Evolutionary conservation across 768 basidiomycete genomes (phyloP).

Genomic region (Lepiota subincarnata): DNA sequence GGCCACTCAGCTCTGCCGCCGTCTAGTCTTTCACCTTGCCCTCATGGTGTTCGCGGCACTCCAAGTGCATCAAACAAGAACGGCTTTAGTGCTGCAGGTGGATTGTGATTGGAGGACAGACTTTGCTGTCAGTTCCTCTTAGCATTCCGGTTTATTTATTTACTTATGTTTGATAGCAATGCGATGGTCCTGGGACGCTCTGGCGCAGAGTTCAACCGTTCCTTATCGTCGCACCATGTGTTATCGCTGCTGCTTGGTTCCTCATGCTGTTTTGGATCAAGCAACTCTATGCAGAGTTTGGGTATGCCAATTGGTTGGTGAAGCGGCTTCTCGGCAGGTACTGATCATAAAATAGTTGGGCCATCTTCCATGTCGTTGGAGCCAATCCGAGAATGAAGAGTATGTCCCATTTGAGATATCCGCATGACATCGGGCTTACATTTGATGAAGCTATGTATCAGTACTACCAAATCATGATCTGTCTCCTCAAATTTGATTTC

Average conservation of each 20-base stretch:
- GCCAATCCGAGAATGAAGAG: constrained; percentile 84
- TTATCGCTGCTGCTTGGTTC: constrained; percentile 66
- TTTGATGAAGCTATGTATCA: constrained; percentile 72
- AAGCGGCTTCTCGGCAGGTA: neutral
- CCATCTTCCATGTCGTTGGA: constrained; percentile 85
- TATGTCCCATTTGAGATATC: constrained; percentile 26
- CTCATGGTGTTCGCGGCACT: constrained; percentile 71
- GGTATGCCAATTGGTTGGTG: constrained; percentile 43
- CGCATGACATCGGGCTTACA: constrained; percentile 4
- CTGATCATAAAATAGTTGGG: constrained; percentile 56
- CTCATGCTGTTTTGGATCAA: constrained; percentile 65
- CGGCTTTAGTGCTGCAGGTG: constrained; percentile 43
- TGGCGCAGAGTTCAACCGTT: constrained; percentile 60
- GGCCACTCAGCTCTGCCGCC: no score
- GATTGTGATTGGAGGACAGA: constrained; percentile 29
- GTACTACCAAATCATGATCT: constrained; percentile 84
- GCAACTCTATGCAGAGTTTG: constrained; percentile 76
- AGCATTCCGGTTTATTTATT: neutral
- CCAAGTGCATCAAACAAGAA: constrained; percentile 72
- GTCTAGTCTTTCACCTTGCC: constrained; percentile 67
- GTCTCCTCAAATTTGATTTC: constrained; percentile 86
- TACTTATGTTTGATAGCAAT: constrained; percentile 31
- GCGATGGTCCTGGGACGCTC: constrained; percentile 48
- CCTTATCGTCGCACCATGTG: constrained; percentile 67
- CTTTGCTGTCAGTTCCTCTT: constrained; percentile 35